A percentile compares a stretch with the other conserved stretches of the same genome.
Evolutionary conservation across 139 green algal species (phyloP).

Genomic region (Volvox africanus): DNA sequence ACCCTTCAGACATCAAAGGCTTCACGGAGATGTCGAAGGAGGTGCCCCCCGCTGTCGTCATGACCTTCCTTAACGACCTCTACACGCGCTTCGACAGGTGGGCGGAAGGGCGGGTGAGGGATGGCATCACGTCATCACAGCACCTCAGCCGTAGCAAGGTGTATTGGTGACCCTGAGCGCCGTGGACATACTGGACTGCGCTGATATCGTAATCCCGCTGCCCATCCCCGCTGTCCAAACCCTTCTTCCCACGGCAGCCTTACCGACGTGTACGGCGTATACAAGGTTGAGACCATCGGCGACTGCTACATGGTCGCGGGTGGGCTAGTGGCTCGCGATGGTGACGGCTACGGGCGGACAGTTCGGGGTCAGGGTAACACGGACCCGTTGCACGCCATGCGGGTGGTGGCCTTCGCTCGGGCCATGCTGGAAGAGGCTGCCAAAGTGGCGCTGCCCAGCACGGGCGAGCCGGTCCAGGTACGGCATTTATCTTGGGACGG

Average conservation of each 20-base stretch:
- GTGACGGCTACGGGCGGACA: constrained; percentile 19
- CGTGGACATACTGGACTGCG: neutral
- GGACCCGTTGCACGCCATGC: constrained; percentile 52
- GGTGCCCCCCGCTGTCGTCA: constrained; percentile 57
- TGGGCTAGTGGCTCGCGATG: constrained; percentile 28
- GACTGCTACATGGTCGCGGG: constrained; percentile 69
- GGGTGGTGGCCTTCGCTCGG: constrained; percentile 47
- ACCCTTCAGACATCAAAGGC: constrained; percentile 53
- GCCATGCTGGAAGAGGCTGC: constrained; percentile 50
- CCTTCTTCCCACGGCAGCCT: neutral
- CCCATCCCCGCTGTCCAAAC: no score
- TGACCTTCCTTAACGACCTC: constrained; percentile 70
- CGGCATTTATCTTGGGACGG: neutral
- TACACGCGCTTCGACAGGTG: constrained; percentile 58
- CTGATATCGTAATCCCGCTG: neutral
- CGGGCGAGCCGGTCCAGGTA: constrained; percentile 49
- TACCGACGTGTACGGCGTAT: constrained; percentile 34
- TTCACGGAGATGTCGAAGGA: constrained; percentile 68
- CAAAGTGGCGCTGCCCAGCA: constrained; percentile 22
- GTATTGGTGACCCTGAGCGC: no score
- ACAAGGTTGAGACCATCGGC: constrained; percentile 65
- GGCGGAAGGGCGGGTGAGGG: neutral
- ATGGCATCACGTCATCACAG: neutral
- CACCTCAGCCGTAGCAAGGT: neutral
- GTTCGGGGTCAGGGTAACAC: constrained; percentile 10